Conservation (phyloP, 23 red algal genomes). For the Gracilaria caudata region DNA sequence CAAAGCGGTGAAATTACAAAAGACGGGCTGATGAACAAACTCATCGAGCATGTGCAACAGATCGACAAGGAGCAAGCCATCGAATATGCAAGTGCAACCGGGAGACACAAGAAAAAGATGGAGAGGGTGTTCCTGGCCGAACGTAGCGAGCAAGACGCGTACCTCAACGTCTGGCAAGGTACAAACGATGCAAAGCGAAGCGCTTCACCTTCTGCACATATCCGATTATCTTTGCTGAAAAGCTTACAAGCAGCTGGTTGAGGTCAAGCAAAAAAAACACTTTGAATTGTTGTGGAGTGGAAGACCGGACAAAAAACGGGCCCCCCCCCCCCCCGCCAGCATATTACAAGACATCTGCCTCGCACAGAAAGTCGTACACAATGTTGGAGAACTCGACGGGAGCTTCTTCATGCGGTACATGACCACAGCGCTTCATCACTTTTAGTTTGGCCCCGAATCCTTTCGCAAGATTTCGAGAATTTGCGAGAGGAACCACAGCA, state of each 20-base stretch:
- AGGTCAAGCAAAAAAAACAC: not conserved
- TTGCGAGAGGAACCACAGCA: slow-evolving; percentile 71
- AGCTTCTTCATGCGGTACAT: slow-evolving; percentile 79
- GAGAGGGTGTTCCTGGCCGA: slow-evolving; percentile 36
- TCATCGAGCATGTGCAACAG: slow-evolving; percentile 74
- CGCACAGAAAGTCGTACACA: slow-evolving; percentile 46
- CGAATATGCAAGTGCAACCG: slow-evolving; percentile 34
- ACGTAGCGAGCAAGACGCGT: slow-evolving; percentile 15
- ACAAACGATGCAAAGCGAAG: not conserved
- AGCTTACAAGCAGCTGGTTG: not conserved
- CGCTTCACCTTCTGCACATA: not conserved
- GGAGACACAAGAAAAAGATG: slow-evolving; percentile 40
- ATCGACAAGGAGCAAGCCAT: slow-evolving; percentile 74
- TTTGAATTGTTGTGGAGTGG: not conserved
- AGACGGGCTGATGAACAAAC: slow-evolving; percentile 43
- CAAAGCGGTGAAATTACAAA: slow-evolving; percentile 46
- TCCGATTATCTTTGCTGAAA: slow-evolving; percentile 16
- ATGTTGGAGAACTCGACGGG: slow-evolving; percentile 57
- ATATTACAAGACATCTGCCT: slow-evolving; percentile 8
- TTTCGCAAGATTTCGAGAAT: slow-evolving; percentile 55
- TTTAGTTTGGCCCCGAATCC: slow-evolving; percentile 34
- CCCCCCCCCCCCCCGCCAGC: not conserved
- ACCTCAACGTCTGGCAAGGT: slow-evolving; percentile 14
- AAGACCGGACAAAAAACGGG: not conserved
- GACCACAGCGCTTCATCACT: slow-evolving; percentile 67